phyloP scores from a whole-genome alignment of 75 land plant genomes.

The Pinus tabuliformis region DNA sequence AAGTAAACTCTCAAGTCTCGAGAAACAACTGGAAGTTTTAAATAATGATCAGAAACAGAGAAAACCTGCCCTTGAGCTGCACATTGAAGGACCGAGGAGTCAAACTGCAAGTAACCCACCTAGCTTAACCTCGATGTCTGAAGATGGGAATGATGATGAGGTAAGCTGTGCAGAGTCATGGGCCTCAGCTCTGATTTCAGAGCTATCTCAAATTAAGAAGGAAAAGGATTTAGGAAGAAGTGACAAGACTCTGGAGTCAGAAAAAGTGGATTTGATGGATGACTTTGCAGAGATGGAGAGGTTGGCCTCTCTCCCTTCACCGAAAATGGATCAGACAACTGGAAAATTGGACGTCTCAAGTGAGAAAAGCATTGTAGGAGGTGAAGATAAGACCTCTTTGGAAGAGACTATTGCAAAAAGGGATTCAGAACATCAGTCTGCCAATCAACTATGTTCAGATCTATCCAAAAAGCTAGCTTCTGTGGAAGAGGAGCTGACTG shows the following conservation, averaged over 20 bases:
- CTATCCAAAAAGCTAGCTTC: constrained; percentile 26
- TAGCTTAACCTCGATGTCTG: constrained; percentile 69
- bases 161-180: constrained; percentile 68
- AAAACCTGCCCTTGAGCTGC: constrained; percentile 18
- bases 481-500: constrained; percentile 19
- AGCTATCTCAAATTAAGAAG: constrained; percentile 55
- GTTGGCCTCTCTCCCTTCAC: constrained; percentile 48
- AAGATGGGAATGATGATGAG: constrained; percentile 71
- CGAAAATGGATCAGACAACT: constrained; percentile 16
- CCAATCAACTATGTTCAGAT: constrained; percentile 25
- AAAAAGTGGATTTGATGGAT: constrained; percentile 81
- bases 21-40: constrained; percentile 31
- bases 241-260: constrained; percentile 33
- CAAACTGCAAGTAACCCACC: constrained; percentile 46
- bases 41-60: constrained; percentile 23
- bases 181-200: constrained; percentile 53
- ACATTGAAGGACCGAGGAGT: constrained; percentile 16
- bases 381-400: background rate
- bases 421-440: constrained; percentile 17
- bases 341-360: background rate
- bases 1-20: constrained; percentile 70
- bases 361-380: constrained; percentile 1
- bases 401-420: constrained; percentile 15
- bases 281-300: constrained; percentile 96
- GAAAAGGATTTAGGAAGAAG: constrained; percentile 30